phyloP scores from a whole-genome alignment of 2,329 filamentous ascomycete species.

The Fusarium sp. region DNA sequence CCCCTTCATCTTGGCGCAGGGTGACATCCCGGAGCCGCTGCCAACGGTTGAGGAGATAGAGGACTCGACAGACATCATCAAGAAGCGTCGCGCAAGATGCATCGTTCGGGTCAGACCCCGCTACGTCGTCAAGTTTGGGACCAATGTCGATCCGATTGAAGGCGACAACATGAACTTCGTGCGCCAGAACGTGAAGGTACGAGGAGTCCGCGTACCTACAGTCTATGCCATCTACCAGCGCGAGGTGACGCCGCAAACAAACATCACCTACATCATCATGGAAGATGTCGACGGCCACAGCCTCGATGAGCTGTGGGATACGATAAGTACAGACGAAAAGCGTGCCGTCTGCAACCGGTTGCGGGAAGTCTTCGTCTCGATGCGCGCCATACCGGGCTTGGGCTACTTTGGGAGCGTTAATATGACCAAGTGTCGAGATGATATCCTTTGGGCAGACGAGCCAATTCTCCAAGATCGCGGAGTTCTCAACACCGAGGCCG shows the following conservation, averaged over 20 bases:
- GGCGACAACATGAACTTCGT: conserved; percentile 19
- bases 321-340: not conserved
- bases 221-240: conserved; percentile 23
- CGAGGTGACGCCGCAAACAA: not conserved
- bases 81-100: not conserved
- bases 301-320: conserved; percentile 20
- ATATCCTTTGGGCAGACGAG: conserved; percentile 14
- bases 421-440: conserved; percentile 16
- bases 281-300: conserved; percentile 12
- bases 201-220: conserved; percentile 11
- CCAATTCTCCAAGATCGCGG: not conserved
- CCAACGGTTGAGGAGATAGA: conserved; percentile 16
- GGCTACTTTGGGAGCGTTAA: conserved; percentile 24
- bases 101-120: conserved; percentile 1
- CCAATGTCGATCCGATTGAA: conserved; percentile 12
- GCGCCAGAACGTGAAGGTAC: not conserved
- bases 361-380: conserved; percentile 1
- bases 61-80: conserved; percentile 9
- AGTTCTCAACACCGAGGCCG: conserved; percentile 11
- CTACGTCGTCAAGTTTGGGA: conserved; percentile 21
- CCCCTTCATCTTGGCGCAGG: conserved; percentile 5
- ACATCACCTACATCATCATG: conserved; percentile 29
- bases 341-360: not conserved
- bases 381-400: conserved; percentile 11
- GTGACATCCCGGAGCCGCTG: conserved; percentile 16